Evolutionary conservation across 1,284 basidiomycete species (phyloP).

Genomic region (Veloporphyrellus conicus): DNA sequence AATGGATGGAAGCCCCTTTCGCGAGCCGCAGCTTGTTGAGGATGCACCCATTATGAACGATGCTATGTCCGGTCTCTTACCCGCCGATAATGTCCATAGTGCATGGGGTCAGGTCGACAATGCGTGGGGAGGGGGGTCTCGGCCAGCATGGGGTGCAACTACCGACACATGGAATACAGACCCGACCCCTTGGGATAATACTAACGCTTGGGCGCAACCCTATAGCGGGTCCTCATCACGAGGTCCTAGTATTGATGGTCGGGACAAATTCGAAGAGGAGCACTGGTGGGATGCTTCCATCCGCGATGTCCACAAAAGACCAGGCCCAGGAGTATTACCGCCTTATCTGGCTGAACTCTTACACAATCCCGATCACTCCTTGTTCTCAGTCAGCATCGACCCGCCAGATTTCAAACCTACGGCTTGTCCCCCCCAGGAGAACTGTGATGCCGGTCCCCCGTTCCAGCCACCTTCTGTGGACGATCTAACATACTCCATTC

Average conservation of each 20-base stretch:
- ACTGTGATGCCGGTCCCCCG: constrained; percentile 19
- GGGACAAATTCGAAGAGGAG: constrained; percentile 53
- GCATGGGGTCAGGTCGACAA: constrained; percentile 12
- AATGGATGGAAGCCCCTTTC: constrained; percentile 31
- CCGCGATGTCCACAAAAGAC: constrained; percentile 44
- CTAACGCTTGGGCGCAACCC: constrained; percentile 21
- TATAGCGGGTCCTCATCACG: constrained; percentile 21
- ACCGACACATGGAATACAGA: constrained; percentile 22
- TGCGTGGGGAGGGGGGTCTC: constrained; percentile 20
- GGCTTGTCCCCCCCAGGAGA: constrained; percentile 8
- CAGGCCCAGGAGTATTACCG: constrained; percentile 65
- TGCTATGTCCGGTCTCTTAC: constrained; percentile 30
- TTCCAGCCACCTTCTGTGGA: constrained; percentile 36
- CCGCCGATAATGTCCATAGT: constrained; percentile 16
- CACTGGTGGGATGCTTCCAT: constrained; percentile 61
- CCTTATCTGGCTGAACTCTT: constrained; percentile 59
- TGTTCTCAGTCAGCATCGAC: constrained; percentile 58
- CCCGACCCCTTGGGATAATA: constrained; percentile 26
- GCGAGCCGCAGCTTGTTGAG: constrained; percentile 45
- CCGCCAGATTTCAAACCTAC: constrained; percentile 32
- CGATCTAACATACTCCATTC: constrained; percentile 62
- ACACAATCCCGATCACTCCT: constrained; percentile 65
- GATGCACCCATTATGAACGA: constrained; percentile 32
- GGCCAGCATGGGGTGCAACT: constrained; percentile 11
- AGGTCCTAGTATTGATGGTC: constrained; percentile 49